Conservation (phyloP, 352 stramenopile genomes). For the Pythium dissotocum region DNA sequence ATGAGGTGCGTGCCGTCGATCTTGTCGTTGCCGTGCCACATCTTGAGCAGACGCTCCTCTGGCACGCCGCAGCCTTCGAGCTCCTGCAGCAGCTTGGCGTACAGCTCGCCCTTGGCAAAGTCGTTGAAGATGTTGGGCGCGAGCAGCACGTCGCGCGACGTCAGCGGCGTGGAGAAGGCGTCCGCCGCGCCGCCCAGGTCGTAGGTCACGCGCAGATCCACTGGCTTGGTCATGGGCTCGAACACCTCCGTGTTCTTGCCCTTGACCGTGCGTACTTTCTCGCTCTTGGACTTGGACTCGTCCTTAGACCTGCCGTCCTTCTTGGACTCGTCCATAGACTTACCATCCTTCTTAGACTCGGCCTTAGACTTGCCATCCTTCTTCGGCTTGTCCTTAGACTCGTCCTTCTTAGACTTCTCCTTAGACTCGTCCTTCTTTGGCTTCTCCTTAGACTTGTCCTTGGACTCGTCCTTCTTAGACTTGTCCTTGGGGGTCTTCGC, state of each 20-base stretch:
- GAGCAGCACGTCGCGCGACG: slow-evolving; percentile 63
- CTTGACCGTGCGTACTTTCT: slow-evolving; percentile 39
- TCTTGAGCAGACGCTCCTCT: slow-evolving; percentile 66
- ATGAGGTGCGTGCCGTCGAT: slow-evolving; percentile 94
- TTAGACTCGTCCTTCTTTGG: slow-evolving; percentile 13
- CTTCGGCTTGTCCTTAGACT: slow-evolving; percentile 3
- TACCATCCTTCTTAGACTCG: slow-evolving; percentile 25
- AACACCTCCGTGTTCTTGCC: slow-evolving; percentile 82
- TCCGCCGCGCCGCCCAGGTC: slow-evolving; percentile 56
- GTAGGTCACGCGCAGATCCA: slow-evolving; percentile 73
- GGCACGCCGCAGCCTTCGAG: slow-evolving; percentile 69
- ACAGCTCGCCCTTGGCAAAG: slow-evolving; percentile 71
- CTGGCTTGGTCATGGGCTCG: slow-evolving; percentile 62
- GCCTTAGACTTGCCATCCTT: slow-evolving; percentile 33
- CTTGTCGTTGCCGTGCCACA: slow-evolving; percentile 87
- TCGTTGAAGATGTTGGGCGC: slow-evolving; percentile 77
- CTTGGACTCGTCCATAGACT: slow-evolving; percentile 4
- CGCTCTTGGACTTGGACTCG: slow-evolving; percentile 16
- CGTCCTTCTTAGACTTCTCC: slow-evolving; percentile 18
- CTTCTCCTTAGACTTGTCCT: slow-evolving; percentile 21
- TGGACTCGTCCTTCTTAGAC: slow-evolving; percentile 40
- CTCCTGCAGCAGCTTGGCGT: slow-evolving; percentile 65
- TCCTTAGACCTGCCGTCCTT: slow-evolving; percentile 33
- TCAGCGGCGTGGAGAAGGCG: slow-evolving; percentile 60
- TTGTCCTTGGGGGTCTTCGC: slow-evolving; percentile 30